Evolutionary conservation across 2,329 filamentous ascomycete genomes (phyloP).

Genomic region (Microcyclosporella mali): DNA sequence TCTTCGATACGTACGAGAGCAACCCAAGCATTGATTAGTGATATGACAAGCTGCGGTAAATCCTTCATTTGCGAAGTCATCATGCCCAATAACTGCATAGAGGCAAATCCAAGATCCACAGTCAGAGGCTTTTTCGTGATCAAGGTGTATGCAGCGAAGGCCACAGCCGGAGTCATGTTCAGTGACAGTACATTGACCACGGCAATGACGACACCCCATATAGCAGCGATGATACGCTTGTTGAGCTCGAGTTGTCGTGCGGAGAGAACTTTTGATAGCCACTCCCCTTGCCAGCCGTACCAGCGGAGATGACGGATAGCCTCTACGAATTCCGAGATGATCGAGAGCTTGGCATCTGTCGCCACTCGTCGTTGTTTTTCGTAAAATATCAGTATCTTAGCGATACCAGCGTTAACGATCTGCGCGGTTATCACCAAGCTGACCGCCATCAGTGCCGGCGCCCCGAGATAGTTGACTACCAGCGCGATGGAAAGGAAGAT

Average conservation of each 20-base stretch:
- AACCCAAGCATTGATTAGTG: slow-evolving; percentile 74
- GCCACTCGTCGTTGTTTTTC: slow-evolving; percentile 66
- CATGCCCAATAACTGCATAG: slow-evolving; percentile 71
- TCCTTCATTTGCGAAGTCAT: slow-evolving; percentile 68
- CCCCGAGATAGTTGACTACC: slow-evolving; percentile 73
- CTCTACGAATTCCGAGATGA: slow-evolving; percentile 80
- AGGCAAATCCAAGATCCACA: slow-evolving; percentile 80
- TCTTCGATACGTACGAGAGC: slow-evolving; percentile 74
- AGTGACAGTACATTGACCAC: slow-evolving; percentile 67
- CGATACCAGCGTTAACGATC: slow-evolving; percentile 60
- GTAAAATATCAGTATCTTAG: slow-evolving; percentile 59
- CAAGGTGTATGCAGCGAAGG: slow-evolving; percentile 74
- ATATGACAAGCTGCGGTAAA: slow-evolving; percentile 67
- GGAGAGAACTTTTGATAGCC: slow-evolving; percentile 64
- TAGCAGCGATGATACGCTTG: slow-evolving; percentile 56
- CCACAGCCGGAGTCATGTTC: slow-evolving; percentile 70
- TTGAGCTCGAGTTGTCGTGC: slow-evolving; percentile 62
- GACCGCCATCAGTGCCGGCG: slow-evolving; percentile 66
- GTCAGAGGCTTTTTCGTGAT: slow-evolving; percentile 61
- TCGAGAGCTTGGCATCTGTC: slow-evolving; percentile 72
- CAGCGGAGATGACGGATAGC: slow-evolving; percentile 73
- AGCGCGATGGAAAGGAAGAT: slow-evolving; percentile 68
- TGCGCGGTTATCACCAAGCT: slow-evolving; percentile 58
- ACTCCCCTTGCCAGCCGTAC: slow-evolving; percentile 76
- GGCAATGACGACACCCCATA: slow-evolving; percentile 58